These are phyloP conservation scores for Uronychia binucleata DNA, from an alignment of 73 alveolate species.

Conservation along the genomic window DNA sequence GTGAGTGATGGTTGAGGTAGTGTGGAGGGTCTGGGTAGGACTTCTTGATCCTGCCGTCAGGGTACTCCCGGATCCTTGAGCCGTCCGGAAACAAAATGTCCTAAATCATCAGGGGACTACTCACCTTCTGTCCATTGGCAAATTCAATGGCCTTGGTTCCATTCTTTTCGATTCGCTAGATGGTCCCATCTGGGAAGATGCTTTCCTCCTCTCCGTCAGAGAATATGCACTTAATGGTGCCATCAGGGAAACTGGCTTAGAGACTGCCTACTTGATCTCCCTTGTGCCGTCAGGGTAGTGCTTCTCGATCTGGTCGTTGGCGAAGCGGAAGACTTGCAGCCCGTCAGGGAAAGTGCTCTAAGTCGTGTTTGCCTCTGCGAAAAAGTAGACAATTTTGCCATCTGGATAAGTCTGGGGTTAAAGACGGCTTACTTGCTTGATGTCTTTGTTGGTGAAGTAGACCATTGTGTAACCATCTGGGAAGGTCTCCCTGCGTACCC, in stretches of 20 bases:
- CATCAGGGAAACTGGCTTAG: slow-evolving; percentile 75
- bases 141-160: slow-evolving; percentile 68
- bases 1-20: no score
- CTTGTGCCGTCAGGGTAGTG: slow-evolving; percentile 96
- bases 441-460: slow-evolving; percentile 86
- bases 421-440: slow-evolving; percentile 45
- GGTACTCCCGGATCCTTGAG: slow-evolving; percentile 44
- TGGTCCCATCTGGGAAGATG: slow-evolving; percentile 77
- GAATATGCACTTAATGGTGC: slow-evolving; percentile 83
- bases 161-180: slow-evolving; percentile 54
- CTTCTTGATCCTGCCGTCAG: slow-evolving; percentile 54
- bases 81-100: slow-evolving; percentile 52
- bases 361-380: slow-evolving; percentile 95
- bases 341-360: slow-evolving; percentile 94
- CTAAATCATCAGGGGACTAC: not conserved
- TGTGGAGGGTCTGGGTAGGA: slow-evolving; percentile 54
- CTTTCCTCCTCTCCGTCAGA: slow-evolving; percentile 92
- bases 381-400: slow-evolving; percentile 91
- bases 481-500: slow-evolving; percentile 93
- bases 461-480: slow-evolving; percentile 95
- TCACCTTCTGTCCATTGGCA: slow-evolving; percentile 59
- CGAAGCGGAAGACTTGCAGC: slow-evolving; percentile 80
- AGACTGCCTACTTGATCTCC: slow-evolving; percentile 64
- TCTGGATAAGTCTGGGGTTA: slow-evolving; percentile 82
- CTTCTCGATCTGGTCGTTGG: slow-evolving; percentile 93